Evolutionary conservation across 2,329 filamentous ascomycete genomes (phyloP).

Genomic region (Helotiales sp.): DNA sequence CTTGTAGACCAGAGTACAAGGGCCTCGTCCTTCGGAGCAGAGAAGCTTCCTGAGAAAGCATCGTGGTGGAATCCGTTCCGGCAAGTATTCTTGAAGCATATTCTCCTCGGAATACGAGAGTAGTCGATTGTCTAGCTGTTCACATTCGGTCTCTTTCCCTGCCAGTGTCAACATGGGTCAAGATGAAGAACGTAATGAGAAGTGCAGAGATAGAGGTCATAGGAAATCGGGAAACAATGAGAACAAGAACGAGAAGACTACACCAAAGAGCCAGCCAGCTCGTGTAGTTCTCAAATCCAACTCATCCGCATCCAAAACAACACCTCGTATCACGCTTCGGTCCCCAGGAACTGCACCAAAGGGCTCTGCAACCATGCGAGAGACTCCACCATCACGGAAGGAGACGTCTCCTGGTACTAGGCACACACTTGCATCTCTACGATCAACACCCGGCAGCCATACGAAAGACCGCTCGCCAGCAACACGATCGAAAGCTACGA

Average conservation of each 20-base stretch:
- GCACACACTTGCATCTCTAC: neutral
- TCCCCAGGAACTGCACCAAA: neutral
- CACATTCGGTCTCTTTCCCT: neutral
- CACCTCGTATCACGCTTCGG: neutral
- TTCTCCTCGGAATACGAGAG: neutral
- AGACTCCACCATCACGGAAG: neutral
- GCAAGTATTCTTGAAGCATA: neutral
- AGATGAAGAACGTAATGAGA: neutral
- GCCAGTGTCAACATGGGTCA: neutral
- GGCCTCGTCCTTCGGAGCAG: neutral
- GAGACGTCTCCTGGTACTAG: neutral
- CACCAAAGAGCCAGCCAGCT: conserved; percentile 6
- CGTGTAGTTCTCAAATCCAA: conserved; percentile 8
- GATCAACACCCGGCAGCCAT: conserved; percentile 1
- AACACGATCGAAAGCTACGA: neutral
- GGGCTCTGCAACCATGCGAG: neutral
- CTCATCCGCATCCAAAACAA: neutral
- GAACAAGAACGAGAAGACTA: conserved; percentile 2
- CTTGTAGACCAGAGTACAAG: neutral
- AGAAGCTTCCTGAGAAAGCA: neutral
- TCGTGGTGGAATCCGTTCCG: neutral
- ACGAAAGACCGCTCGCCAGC: neutral
- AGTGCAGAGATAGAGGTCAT: neutral
- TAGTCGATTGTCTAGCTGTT: neutral
- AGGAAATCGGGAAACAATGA: conserved; percentile 4